Evolutionary conservation across 768 basidiomycete species (phyloP), one percentile per base, ranked within the genome.

Genomic region (Pisolithus microcarpus): DNA sequence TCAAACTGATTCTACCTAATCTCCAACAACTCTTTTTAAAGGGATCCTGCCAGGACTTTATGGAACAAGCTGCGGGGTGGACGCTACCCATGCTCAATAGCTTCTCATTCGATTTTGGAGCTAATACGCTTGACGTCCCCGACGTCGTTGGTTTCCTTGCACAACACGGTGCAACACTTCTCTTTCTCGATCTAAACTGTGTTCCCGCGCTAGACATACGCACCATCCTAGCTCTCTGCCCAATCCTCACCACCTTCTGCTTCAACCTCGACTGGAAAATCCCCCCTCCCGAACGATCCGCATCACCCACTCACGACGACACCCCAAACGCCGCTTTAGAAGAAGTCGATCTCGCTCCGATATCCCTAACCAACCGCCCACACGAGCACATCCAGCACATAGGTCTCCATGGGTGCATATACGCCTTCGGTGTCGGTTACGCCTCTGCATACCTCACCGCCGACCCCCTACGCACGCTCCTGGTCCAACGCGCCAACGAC

Each of bases 231-330:
- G 81, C 81, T 11, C 64, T 79, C 7, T 88, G 86, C 56, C 85
- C 84, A 0, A 62, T 70, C 44, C 76, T 90, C 28, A 69, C 64
- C 18, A 77, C 80, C 0, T 80, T 90, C 61, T 74, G 76, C 21
- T 88, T 90, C 70, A 89, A 87, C 61, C 79, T 75, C 24, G 87
- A 90, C 61, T 88, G 87, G 86, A 75, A 77, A 11, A 65, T 84
- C 15, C n/a, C 53, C 0, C 62, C 64, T 11, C 46, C 13, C 13
- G 42, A 24, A 15, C n/a, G 15, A 21, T 21, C 21, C 6, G 7
- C 48, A 40, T 58, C 28, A 52, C 56, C 38, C 52, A 54, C 7
- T 51, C 53, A 1, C 55, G 16, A 34, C 10, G 44, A 21, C 24
- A 50, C 51, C 39, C 50, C 59, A 19, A 52, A 61, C 24, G 28